Percentiles rank a stretch among this genome's conserved stretches.
Evolutionary conservation across 495 filamentous ascomycete species (phyloP).

Genomic region (Pseudevernia furfuracea): DNA sequence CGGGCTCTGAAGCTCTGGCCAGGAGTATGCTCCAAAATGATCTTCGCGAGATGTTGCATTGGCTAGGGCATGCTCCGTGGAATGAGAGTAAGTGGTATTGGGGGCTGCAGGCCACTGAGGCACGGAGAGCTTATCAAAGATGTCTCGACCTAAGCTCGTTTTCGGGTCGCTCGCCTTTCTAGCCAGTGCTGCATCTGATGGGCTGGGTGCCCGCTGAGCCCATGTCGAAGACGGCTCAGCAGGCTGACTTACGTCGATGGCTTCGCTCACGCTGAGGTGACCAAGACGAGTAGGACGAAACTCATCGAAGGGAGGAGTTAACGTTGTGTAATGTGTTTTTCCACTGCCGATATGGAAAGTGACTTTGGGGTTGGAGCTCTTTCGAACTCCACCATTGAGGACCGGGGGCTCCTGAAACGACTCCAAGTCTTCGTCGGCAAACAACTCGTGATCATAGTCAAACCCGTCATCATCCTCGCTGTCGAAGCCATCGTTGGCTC

Average conservation of each 20-base stretch:
- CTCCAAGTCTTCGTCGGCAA: slow-evolving; percentile 9
- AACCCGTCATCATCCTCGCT: slow-evolving; percentile 15
- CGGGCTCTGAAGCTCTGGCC: slow-evolving; percentile 12
- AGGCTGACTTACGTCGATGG: slow-evolving; percentile 12
- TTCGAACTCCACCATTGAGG: not conserved
- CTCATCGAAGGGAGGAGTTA: not conserved
- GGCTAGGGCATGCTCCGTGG: not conserved
- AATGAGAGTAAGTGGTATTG: not conserved
- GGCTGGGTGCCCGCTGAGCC: slow-evolving; percentile 27
- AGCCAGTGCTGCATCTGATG: slow-evolving; percentile 32
- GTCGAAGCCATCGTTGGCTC: slow-evolving; percentile 8
- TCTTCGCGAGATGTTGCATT: not conserved
- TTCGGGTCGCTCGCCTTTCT: slow-evolving; percentile 17
- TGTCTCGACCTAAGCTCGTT: not conserved
- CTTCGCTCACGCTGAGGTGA: slow-evolving; percentile 10
- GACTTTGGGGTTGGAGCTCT: not conserved
- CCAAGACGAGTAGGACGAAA: not conserved
- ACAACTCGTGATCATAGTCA: slow-evolving; percentile 9
- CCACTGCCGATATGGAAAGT: not conserved
- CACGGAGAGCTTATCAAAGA: not conserved
- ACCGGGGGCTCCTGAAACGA: not conserved
- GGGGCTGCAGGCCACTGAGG: not conserved
- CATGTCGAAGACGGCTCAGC: not conserved
- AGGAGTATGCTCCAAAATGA: not conserved
- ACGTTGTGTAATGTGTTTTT: not conserved